phyloP scores from a whole-genome alignment of 768 basidiomycete genomes.

The Megacollybia marginata region DNA sequence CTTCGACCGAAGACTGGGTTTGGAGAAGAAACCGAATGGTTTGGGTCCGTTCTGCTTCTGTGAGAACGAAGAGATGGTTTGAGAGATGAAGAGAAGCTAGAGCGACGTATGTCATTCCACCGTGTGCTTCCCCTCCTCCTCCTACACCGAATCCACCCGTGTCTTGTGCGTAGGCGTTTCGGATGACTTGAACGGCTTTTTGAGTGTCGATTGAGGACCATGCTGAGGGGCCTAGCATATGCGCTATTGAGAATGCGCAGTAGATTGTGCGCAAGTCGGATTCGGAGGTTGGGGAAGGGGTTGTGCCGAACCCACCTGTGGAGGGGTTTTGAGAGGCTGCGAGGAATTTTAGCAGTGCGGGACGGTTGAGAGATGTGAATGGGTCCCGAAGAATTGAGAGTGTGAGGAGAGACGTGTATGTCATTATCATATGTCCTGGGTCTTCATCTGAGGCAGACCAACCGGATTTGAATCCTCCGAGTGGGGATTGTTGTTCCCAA shows the following conservation, averaged over 20 bases:
- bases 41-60: constrained; percentile 32
- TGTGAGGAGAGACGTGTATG: constrained; percentile 82
- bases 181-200: constrained; percentile 56
- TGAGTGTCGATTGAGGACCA: constrained; percentile 68
- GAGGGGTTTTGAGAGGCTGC: constrained; percentile 59
- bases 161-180: constrained; percentile 63
- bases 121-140: constrained; percentile 79
- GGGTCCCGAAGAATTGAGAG: constrained; percentile 87
- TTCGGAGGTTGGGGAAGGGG: constrained; percentile 47
- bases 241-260: constrained; percentile 79
- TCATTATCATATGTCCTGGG: constrained; percentile 88
- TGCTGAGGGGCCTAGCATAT: constrained; percentile 54
- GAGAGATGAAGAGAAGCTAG: constrained; percentile 66
- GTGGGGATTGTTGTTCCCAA: constrained; percentile 74
- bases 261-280: constrained; percentile 80
- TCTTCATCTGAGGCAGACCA: no score
- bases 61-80: constrained; percentile 20
- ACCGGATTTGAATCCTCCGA: constrained; percentile 69
- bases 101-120: constrained; percentile 91
- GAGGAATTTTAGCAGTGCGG: constrained; percentile 62
- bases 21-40: constrained; percentile 75
- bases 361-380: constrained; percentile 60
- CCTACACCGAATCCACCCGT: constrained; percentile 90
- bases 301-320: constrained; percentile 70
- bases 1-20: constrained; percentile 42